These are phyloP conservation scores for Ceratobasidium sp. DNA, from an alignment of 1,284 basidiomycete genomes.

Conservation along the genomic window DNA sequence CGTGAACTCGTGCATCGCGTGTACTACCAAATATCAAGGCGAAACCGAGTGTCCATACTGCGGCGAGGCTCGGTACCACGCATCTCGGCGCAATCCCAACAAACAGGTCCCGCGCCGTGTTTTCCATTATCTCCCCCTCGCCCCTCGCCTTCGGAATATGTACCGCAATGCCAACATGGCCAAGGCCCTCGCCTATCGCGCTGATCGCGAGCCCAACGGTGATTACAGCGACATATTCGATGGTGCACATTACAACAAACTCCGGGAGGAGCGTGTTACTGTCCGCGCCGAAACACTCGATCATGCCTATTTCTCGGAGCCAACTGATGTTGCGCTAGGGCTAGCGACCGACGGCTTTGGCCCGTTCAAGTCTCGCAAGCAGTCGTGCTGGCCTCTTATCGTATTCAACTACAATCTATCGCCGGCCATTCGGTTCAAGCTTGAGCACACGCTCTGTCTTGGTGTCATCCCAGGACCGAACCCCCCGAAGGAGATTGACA, in stretches of 20 bases:
- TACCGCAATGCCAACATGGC: constrained; percentile 48
- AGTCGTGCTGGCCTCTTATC: constrained; percentile 54
- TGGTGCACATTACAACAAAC: constrained; percentile 27
- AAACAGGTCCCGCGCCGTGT: neutral
- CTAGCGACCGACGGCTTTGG: constrained; percentile 14
- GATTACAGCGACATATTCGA: constrained; percentile 52
- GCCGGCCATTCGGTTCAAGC: constrained; percentile 38
- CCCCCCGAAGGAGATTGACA: constrained; percentile 44
- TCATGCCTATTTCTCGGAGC: constrained; percentile 55
- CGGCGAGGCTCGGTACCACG: constrained; percentile 29
- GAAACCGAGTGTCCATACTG: constrained; percentile 45
- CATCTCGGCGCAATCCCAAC: constrained; percentile 5
- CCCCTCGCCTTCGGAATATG: constrained; percentile 32
- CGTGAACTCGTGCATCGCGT: constrained; percentile 45
- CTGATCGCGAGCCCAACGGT: constrained; percentile 41
- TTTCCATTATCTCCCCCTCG: constrained; percentile 48
- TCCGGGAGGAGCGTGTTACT: constrained; percentile 16
- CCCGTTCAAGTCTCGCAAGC: constrained; percentile 49
- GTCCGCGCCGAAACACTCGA: constrained; percentile 13
- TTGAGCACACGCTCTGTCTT: constrained; percentile 44
- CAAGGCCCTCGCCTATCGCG: constrained; percentile 51
- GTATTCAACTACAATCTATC: constrained; percentile 49
- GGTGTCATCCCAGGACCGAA: constrained; percentile 49
- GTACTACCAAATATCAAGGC: constrained; percentile 16
- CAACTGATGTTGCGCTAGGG: constrained; percentile 48